Conservation (phyloP, 2,329 filamentous ascomycete species). For the Fonsecaea erecta region DNA sequence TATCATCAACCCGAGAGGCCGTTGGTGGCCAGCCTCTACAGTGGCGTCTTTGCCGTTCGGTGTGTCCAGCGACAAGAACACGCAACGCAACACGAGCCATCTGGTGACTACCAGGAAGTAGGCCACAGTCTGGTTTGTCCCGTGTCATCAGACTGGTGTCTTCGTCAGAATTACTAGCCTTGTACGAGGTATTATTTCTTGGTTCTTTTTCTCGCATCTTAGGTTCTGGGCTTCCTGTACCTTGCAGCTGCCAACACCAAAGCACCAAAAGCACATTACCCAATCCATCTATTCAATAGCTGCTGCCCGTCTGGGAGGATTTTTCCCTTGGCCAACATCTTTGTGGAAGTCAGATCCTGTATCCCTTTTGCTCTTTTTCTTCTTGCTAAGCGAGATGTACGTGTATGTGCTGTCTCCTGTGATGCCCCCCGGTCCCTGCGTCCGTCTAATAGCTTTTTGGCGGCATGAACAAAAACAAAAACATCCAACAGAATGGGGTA, state of each 20-base stretch:
- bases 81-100: not conserved
- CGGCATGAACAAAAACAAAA: slow-evolving; percentile 3
- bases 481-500: slow-evolving; percentile 12
- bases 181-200: not conserved
- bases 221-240: not conserved
- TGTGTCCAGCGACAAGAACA: not conserved
- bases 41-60: not conserved
- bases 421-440: not conserved
- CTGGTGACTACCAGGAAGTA: not conserved
- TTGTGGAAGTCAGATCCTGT: not conserved
- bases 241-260: slow-evolving; percentile 11
- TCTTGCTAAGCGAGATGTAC: not conserved
- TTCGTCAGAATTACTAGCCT: slow-evolving; percentile 4
- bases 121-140: not conserved
- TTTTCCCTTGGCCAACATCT: not conserved
- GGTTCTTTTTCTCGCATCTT: slow-evolving; percentile 1
- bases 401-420: not conserved
- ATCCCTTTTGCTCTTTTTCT: not conserved
- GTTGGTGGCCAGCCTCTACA: not conserved
- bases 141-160: not conserved
- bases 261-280: not conserved
- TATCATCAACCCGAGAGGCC: slow-evolving; percentile 15
- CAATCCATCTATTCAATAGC: not conserved
- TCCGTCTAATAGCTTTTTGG: not conserved
- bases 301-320: not conserved